Percentiles rank a stretch among this genome's conserved stretches.
Evolutionary conservation across 148 eudicot species (phyloP).

Genomic region (Spergularia bocconei): DNA sequence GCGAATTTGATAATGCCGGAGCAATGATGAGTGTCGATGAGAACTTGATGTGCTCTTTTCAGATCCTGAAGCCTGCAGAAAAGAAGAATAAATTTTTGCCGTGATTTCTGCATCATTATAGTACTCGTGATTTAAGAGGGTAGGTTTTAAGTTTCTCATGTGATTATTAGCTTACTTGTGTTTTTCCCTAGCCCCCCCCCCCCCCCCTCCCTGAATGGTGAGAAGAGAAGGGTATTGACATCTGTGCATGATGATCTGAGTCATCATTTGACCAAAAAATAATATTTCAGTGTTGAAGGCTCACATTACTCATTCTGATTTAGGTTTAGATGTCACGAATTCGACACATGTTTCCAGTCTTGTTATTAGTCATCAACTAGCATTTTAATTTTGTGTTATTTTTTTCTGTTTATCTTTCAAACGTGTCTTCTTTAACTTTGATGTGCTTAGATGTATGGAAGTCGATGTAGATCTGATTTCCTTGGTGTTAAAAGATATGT

Average conservation of each 20-base stretch:
- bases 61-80: constrained; percentile 73
- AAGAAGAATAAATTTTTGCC: constrained; percentile 61
- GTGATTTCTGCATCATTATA: constrained; percentile 28
- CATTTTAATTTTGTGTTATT: neutral
- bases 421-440: too few species aligned
- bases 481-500: too few species aligned
- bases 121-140: constrained; percentile 18
- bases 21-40: constrained; percentile 78
- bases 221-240: neutral
- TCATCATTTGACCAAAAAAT: neutral
- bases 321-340: neutral
- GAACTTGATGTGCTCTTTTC: constrained; percentile 72
- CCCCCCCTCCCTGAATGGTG: too few species aligned
- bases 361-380: neutral
- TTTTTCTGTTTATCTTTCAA: too few species aligned
- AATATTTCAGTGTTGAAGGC: neutral
- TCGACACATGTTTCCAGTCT: neutral
- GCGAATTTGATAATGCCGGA: constrained; percentile 81
- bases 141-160: constrained; percentile 14
- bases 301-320: neutral
- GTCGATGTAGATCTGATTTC: too few species aligned
- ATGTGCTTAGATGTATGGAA: too few species aligned
- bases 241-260: neutral
- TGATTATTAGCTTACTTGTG: too few species aligned
- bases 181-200: too few species aligned